Conservation (phyloP, 139 green algal genomes). For the Coccomyxa sp. region DNA sequence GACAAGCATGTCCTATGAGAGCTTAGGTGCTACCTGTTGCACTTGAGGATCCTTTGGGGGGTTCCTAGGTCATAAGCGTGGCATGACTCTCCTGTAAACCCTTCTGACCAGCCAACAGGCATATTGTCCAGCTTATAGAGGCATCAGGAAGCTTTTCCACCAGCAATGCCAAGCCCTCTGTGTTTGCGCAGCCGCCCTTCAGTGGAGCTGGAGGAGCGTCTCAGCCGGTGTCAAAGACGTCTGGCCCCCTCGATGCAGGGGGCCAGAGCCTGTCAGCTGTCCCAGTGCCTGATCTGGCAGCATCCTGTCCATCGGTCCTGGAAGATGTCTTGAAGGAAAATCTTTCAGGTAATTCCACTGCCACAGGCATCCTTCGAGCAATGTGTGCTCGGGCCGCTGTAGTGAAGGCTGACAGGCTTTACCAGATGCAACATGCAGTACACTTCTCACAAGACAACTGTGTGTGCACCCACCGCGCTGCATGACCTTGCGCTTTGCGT, state of each 20-base stretch:
- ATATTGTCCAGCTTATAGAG: not conserved
- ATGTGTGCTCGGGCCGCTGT: not conserved
- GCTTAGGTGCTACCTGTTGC: no score
- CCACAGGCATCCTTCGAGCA: not conserved
- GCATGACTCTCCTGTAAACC: not conserved
- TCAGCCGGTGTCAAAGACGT: no score
- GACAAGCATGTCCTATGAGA: no score
- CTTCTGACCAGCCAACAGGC: not conserved
- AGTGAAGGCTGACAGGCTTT: not conserved
- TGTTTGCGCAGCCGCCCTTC: not conserved
- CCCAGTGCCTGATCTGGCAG: not conserved
- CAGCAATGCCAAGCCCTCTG: not conserved
- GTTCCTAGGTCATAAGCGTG: no score
- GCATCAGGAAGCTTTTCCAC: not conserved
- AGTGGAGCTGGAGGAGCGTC: no score
- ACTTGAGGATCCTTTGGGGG: no score
- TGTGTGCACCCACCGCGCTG: not conserved
- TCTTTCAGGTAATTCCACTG: not conserved
- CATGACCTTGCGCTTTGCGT: not conserved
- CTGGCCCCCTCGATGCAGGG: not conserved
- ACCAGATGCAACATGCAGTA: not conserved
- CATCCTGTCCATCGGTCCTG: not conserved
- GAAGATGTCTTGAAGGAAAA: constrained; percentile 6
- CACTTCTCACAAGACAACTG: not conserved
- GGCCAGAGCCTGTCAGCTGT: constrained; percentile 1